Evolutionary conservation across 1,139 yeast species (phyloP).

Genomic region (Geotrichum klebahnii): DNA sequence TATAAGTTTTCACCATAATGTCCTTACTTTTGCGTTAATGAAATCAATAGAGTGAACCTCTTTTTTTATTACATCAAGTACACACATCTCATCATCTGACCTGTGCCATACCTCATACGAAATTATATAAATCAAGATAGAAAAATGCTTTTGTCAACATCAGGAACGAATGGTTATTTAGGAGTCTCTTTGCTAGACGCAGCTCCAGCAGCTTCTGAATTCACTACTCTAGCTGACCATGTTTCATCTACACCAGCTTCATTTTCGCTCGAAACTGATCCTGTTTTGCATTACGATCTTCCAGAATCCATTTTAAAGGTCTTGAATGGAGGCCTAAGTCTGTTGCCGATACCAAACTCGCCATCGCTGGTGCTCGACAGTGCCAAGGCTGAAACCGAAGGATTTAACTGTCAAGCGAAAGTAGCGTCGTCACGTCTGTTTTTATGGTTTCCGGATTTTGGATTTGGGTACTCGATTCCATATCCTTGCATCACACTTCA

Average conservation of each 20-base stretch:
- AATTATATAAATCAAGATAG: no score
- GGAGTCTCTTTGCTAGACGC: constrained; percentile 23
- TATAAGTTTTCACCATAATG: no score
- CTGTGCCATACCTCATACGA: no score
- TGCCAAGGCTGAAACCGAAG: background rate
- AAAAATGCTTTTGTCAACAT: background rate
- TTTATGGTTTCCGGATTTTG: constrained; percentile 28
- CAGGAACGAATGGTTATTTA: background rate
- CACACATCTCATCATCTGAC: no score
- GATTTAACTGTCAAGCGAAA: constrained; percentile 24
- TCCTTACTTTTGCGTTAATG: no score
- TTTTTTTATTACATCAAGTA: no score
- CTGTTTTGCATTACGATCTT: constrained; percentile 32
- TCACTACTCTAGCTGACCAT: constrained; percentile 33
- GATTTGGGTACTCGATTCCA: constrained; percentile 28
- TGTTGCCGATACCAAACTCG: constrained; percentile 19
- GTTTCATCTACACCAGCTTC: constrained; percentile 38
- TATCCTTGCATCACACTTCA: constrained; percentile 33
- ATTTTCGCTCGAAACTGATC: constrained; percentile 37
- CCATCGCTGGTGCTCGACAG: constrained; percentile 4
- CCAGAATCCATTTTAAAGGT: constrained; percentile 19
- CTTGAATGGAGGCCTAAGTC: constrained; percentile 3
- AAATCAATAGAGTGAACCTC: no score
- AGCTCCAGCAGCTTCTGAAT: constrained; percentile 32
- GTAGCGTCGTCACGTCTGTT: constrained; percentile 27